Base-by-base conservation (phyloP, 2,329 filamentous ascomycete species). In the Diaporthe australafricana region DNA sequence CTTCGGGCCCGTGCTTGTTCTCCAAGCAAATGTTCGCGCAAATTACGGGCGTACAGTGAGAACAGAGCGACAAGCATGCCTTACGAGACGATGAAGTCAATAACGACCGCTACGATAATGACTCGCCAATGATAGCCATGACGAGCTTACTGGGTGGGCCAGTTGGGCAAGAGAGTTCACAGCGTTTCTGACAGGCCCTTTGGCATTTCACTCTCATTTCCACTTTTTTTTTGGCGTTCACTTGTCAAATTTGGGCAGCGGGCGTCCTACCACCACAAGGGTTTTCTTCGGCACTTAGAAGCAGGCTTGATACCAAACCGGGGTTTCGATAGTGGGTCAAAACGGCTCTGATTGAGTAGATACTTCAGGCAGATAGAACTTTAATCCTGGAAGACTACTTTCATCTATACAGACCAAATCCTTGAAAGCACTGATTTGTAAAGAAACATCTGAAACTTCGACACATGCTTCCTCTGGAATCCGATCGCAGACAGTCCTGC, bases 31-130 rank as follows among this genome's bases (percentile, higher is more conserved):
- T 20, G 42, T 17, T 27, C 30, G 42, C 30, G 32, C 45, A 38
- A 30, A 38, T 5, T 38, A 38, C 45, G 45, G 16, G 30, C 30
- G 9, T 47, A 30, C 14, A 48, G 12, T 27, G n/a, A 38, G n/a
- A 17, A n/a, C 50, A 48, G 52, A 32, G 52, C 30, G 30, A n/a
- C 45, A n/a, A 38, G 60, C 60, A 65, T 14, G 42, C 35, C 27
- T 1, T 16, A 48, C 30, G n/a, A 7, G 38, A 38, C 9, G 75
- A 76, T 20, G 77, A 80, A 8, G 73, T 72, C 12, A 75, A 74
- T 30, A 72, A 75, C 12, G 79, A 79, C 16, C 81, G 81, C 42
- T 57, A 68, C 52, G 52, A 57, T 57, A 45, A 68, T 56, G 66
- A 57, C 66, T 68, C 27, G 66, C 14, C 42, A 68, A 68, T 25